These are phyloP conservation scores for Cajanus cajan DNA, from an alignment of 306 rosid species.

Conservation along the genomic window DNA sequence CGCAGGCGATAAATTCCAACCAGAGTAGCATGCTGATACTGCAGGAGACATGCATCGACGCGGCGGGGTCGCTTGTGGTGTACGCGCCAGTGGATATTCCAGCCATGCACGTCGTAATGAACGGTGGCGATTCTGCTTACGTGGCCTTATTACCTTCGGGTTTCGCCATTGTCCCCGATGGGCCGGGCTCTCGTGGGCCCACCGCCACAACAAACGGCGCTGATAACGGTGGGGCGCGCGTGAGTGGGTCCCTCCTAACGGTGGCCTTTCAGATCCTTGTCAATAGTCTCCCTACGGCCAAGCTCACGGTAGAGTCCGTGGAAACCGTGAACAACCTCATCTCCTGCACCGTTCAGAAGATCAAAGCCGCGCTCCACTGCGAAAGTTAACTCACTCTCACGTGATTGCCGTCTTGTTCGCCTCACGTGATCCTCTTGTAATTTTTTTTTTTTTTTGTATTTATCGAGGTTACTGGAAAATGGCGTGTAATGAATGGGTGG, in stretches of 20 bases:
- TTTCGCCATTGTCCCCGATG: constrained; percentile 85
- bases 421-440: not conserved
- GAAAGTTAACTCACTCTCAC: constrained; percentile 50
- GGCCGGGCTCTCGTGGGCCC: constrained; percentile 54
- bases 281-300: constrained; percentile 86
- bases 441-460: not conserved
- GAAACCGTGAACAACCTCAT: constrained; percentile 93
- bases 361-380: constrained; percentile 80
- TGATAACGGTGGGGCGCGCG: constrained; percentile 30
- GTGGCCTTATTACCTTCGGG: constrained; percentile 89
- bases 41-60: constrained; percentile 91
- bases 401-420: not conserved
- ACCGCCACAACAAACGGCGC: not conserved
- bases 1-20: constrained; percentile 76
- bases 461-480: not conserved
- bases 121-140: constrained; percentile 94
- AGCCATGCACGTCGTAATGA: constrained; percentile 98
- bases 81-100: constrained; percentile 99
- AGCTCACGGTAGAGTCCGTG: constrained; percentile 93
- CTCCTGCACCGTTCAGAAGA: constrained; percentile 90
- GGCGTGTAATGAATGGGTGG: constrained; percentile 19
- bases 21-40: constrained; percentile 95
- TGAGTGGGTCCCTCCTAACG: constrained; percentile 76
- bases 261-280: constrained; percentile 96
- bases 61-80: constrained; percentile 85